Evolutionary conservation across 306 rosid species (phyloP), one percentile per base, ranked within the genome.

Genomic region (Potentilla sterilis): DNA sequence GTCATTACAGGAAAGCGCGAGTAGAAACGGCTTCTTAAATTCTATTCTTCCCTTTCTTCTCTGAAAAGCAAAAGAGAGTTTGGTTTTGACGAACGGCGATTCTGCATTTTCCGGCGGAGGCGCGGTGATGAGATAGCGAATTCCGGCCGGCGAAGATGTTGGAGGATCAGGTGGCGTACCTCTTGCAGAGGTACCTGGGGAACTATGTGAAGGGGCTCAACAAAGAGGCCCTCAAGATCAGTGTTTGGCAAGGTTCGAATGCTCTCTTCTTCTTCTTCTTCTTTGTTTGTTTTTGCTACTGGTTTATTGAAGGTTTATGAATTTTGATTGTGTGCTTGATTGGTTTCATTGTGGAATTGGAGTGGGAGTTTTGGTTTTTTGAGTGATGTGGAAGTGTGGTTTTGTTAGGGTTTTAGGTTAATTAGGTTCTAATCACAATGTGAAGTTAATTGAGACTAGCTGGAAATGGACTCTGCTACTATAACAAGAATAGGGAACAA

Each of bases 131-230:
- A 70, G 84, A 79, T 24, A 75, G 78, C 73, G 82, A 86, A 83
- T 38, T n/a, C 42, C 72, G 38, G 59, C 61, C 70, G 67, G 84
- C 58, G 37, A 74, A 81, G 77, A 95, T 95, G 99, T 90, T 95
- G 91, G 99, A 95, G 90, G 99, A 95, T 88, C 97, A 95, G 85
- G 99, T 95, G 47, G 97, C 99, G 76, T 73, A 82, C 88, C 91
- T 95, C 74, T 88, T 95, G 86, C 93, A 92, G 89, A 92, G 86
- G 91, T 95, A 92, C 91, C 96, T 95, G 65, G 99, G 99, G 81
- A 90, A 90, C 66, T 95, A 95, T 55, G 97, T 95, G n/a, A 83
- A 87, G 61, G 97, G 97, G 13, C 90, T 95, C 88, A 95, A 79
- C 86, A 95, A 90, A 86, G 97, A 95, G 83, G 97, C 99, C 52